Base-by-base conservation (phyloP, 2,329 filamentous ascomycete species). In the Calonectria multiphialidica region DNA sequence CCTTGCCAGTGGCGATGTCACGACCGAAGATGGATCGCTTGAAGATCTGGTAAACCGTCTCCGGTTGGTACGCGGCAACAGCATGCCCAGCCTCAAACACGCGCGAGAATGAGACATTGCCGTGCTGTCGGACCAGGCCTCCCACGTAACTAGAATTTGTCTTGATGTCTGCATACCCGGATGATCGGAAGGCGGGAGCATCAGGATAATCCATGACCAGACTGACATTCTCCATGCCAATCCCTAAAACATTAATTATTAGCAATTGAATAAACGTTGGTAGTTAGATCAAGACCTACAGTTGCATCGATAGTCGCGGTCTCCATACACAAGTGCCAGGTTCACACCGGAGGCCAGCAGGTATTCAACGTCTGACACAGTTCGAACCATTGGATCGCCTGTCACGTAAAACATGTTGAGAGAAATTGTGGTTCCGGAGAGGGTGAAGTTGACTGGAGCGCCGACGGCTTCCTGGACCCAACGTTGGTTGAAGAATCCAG, bases 51-150 rank as follows among this genome's bases (percentile, higher is more conserved):
- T 90, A 85, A 1, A 89, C 81, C 0, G 88, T 89, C 75, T 88
- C 83, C 1, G 90, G 90, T 79, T 92, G 90, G 74, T 90, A 90
- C 18, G 86, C 88, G 0, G 89, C 88, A 0, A 90, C 88, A 65
- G 90, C 87, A 76, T 93, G 91, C 0, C 92, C 91, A 3, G 91
- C 86, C 73, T 93, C 88, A 77, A 91, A 93, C 13, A 93, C 87
- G 2, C 91, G 86, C 18, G 89, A 89, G 81, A 93, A 93, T 3
- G 88, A 90, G 62, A 93, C 87, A 75, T 94, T 94, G 2, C 93
- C 94, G 77, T 90, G 93, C 80, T 96, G 93, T 5, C 94, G 88
- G 0, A 94, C 93, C 65, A 91, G 88, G n/a, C 94, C 94, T 37
- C 89, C 93, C 77, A 90, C 89, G 82, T 92, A 92, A 5, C 88